Percentiles rank a stretch among this genome's conserved stretches.
These are phyloP conservation scores for Puccinia horiana DNA, from an alignment of 1,284 basidiomycete genomes.

Conservation along the genomic window DNA sequence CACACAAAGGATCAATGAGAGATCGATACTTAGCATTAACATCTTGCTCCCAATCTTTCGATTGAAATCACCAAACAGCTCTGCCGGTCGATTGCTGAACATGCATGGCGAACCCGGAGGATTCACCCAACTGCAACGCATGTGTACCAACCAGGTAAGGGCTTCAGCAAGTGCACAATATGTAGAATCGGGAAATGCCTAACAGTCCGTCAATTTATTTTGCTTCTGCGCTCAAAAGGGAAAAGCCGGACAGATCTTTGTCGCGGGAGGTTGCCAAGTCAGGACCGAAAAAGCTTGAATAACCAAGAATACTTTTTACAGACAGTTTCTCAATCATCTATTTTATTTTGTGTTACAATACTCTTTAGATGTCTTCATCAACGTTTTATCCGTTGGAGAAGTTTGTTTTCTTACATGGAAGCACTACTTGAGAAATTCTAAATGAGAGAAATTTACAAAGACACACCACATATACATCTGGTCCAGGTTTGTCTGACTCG, in stretches of 20 bases:
- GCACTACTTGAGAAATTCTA: too few species aligned
- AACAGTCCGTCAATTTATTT: not conserved
- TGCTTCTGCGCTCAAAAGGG: not conserved
- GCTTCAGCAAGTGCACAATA: not conserved
- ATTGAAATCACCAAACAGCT: not conserved
- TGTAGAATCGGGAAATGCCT: not conserved
- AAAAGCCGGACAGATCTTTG: conserved; percentile 3
- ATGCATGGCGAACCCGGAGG: not conserved
- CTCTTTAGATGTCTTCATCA: not conserved
- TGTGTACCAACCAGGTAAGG: not conserved
- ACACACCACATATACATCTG: too few species aligned
- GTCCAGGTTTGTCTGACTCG: too few species aligned
- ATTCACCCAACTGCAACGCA: not conserved
- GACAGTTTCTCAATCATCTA: not conserved
- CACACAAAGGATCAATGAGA: not conserved
- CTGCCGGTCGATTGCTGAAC: not conserved
- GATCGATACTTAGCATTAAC: not conserved
- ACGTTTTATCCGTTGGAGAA: too few species aligned
- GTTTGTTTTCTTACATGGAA: too few species aligned
- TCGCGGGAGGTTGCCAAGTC: not conserved
- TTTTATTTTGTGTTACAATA: not conserved
- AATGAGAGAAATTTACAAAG: too few species aligned
- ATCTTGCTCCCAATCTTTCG: too few species aligned
- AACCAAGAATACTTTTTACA: not conserved
- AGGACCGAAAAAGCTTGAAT: not conserved